Evolutionary conservation across 768 basidiomycete species (phyloP), one percentile per base, ranked within the genome.

Genomic region (Leccinum uliginosum): DNA sequence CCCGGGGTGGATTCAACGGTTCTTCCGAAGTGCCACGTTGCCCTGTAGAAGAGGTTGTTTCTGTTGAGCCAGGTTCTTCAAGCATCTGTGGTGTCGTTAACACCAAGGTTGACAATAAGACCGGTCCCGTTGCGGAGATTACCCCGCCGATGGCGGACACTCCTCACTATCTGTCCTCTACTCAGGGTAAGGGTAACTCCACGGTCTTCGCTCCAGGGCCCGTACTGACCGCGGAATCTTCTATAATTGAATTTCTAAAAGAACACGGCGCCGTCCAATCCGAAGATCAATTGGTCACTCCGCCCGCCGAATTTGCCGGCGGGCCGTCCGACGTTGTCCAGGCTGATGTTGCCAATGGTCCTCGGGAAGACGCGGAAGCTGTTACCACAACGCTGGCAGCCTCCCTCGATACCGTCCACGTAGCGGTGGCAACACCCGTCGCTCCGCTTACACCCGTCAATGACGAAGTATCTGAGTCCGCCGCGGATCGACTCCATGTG

Each of bases 21-120:
- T 35, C 53, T 30, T 46, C 48, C 24, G 38, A n/a, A 10, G 21
- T 23, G 32, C 30, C 57, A 34, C 17, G 24, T 24, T 35, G 30
- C 5, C 29, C 51, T 55, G 56, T 48, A 35, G 56, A 62, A 30
- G 63, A 58, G 32, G 64, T 1, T 5, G 34, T 43, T 52, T 49
- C 23, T 45, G 46, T 47, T 26, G 51, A 57, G 44, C 54, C 58
- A 57, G 35, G 54, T 38, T 46, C 29, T 27, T 43, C 45, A 27
- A 35, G n/a, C 11, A 15, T 32, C 11, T 24, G 17, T 23, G 55
- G 50, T 23, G 26, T 8, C n/a, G 44, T 45, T 35, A 17, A 40
- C 34, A 5, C 54, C 23, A 30, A 50, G 26, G 43, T 38, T 24
- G 27, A 38, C 43, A 15, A 38, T 29, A 40, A 35, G 6, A n/a